Evolutionary conservation across 768 basidiomycete species (phyloP).

Genomic region (Agaricus subrufescens): DNA sequence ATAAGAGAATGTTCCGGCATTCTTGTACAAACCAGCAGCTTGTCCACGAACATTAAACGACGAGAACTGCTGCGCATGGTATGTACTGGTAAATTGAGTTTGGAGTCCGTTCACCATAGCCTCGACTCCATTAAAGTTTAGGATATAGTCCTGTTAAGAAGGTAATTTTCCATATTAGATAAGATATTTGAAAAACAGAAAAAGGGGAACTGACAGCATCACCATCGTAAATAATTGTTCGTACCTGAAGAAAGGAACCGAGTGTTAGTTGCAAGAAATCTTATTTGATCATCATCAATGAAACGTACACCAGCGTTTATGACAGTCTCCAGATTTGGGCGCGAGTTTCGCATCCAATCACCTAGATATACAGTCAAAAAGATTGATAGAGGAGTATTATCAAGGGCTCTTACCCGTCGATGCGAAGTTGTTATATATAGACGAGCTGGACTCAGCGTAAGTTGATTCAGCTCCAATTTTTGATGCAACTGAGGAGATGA

Average conservation of each 20-base stretch:
- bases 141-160: conserved; percentile 39
- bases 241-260: conserved; percentile 19
- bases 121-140: conserved; percentile 54
- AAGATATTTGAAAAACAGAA: not conserved
- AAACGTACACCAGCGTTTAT: conserved; percentile 46
- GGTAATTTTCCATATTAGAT: not conserved
- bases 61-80: conserved; percentile 36
- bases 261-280: not conserved
- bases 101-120: conserved; percentile 48
- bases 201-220: conserved; percentile 38
- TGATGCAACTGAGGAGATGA: conserved; percentile 23
- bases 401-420: conserved; percentile 28
- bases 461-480: conserved; percentile 39
- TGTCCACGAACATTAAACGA: conserved; percentile 48
- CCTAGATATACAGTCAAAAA: conserved; percentile 19
- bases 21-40: conserved; percentile 49
- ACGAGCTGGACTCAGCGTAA: conserved; percentile 35
- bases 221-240: conserved; percentile 51
- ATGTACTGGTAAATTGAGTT: conserved; percentile 39
- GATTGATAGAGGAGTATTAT: not conserved
- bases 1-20: conserved; percentile 54
- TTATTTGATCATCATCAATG: too few relatives aligned
- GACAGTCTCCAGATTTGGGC: conserved; percentile 48
- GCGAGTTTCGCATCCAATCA: conserved; percentile 55
- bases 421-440: conserved; percentile 44